Evolutionary conservation across 2,329 filamentous ascomycete genomes (phyloP).

Genomic region (Aspergillus neotritici): DNA sequence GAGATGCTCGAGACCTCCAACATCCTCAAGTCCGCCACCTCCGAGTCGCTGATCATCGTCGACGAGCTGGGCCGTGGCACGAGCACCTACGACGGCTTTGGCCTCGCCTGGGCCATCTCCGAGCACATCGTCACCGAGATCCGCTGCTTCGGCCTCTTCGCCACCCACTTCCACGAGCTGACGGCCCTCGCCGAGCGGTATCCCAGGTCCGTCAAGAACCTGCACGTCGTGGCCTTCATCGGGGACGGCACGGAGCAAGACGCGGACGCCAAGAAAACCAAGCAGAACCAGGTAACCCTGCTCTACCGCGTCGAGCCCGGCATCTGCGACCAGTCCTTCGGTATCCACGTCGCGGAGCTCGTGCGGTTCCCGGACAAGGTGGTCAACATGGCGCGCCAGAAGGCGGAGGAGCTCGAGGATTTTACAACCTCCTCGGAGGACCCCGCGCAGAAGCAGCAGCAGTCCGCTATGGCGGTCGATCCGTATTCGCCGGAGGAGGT

Average conservation of each 20-base stretch:
- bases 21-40: constrained; percentile 92
- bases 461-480: constrained; percentile 27
- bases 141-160: constrained; percentile 88
- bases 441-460: constrained; percentile 37
- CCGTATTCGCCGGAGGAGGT: constrained; percentile 76
- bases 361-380: constrained; percentile 96
- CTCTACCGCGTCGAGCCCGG: constrained; percentile 95
- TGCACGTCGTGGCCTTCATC: constrained; percentile 96
- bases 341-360: constrained; percentile 95
- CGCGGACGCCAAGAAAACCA: constrained; percentile 42
- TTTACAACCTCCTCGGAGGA: constrained; percentile 51
- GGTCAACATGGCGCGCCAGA: constrained; percentile 97
- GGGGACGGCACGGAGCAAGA: constrained; percentile 47
- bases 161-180: constrained; percentile 96
- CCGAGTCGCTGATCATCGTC: constrained; percentile 95
- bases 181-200: constrained; percentile 84
- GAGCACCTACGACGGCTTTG: constrained; percentile 96
- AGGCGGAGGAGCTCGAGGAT: constrained; percentile 96
- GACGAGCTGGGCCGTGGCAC: constrained; percentile 95
- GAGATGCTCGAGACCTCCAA: constrained; percentile 99
- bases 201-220: constrained; percentile 73
- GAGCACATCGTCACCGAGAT: constrained; percentile 97
- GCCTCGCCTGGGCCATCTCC: constrained; percentile 97
- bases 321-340: constrained; percentile 94
- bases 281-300: constrained; percentile 78